These are phyloP conservation scores for Hyphodiscus hymeniophilus DNA, from an alignment of 495 filamentous ascomycete genomes.

Conservation along the genomic window DNA sequence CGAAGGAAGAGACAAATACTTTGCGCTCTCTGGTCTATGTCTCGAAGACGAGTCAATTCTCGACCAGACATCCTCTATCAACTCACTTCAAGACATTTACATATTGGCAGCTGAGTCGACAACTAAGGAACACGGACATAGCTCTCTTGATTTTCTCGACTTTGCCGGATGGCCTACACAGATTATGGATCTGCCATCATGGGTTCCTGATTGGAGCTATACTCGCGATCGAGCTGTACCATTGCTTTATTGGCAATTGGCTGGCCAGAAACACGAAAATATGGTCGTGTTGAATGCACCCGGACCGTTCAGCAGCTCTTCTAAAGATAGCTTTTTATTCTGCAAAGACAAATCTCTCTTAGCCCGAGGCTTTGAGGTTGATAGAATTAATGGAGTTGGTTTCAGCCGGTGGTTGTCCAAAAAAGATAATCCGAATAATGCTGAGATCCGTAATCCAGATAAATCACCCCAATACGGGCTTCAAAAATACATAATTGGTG, in stretches of 20 bases:
- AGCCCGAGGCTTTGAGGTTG: no score
- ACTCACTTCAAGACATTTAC: background rate
- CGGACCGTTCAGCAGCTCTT: background rate
- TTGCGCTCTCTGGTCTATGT: background rate
- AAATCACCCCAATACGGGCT: no score
- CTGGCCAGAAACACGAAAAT: background rate
- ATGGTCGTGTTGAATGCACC: background rate
- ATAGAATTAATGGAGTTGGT: no score
- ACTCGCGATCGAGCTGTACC: background rate
- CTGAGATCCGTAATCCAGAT: no score
- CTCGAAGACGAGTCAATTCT: background rate
- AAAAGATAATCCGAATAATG: no score
- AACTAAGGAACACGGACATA: background rate
- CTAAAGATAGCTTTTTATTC: no score
- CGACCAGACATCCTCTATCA: background rate
- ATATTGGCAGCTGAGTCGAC: background rate
- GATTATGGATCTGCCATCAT: slow-evolving; percentile 1
- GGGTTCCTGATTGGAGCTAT: slow-evolving; percentile 2
- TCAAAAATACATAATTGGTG: no score
- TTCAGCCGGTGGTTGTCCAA: no score
- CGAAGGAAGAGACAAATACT: background rate
- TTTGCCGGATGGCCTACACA: background rate
- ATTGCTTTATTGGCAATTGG: slow-evolving; percentile 1
- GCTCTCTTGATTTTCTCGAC: slow-evolving; percentile 1
- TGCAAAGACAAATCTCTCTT: no score